Conservation (phyloP, 331 rosid genomes). For the Erythrophleum ivorense region DNA sequence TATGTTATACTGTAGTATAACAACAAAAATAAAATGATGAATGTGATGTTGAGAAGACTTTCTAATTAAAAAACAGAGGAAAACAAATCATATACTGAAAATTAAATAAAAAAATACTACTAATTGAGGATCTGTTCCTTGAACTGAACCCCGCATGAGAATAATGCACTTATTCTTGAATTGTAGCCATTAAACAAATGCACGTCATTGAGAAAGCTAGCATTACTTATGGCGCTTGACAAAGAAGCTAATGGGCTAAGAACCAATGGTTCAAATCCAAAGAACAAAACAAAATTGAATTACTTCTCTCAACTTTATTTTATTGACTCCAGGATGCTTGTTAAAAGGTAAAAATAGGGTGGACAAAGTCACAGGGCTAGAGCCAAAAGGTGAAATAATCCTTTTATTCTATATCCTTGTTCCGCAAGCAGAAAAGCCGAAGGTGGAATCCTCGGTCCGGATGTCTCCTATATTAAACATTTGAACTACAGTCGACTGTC, state of each 20-base stretch:
- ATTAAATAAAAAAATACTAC: too few relatives aligned
- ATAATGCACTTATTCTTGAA: too few relatives aligned
- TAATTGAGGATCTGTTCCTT: too few relatives aligned
- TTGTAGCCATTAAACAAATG: background rate
- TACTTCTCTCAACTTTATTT: background rate
- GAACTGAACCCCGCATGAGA: too few relatives aligned
- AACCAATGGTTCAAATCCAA: constrained; percentile 35
- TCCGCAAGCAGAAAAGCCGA: constrained; percentile 20
- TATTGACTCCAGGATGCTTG: background rate
- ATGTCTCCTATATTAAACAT: too few relatives aligned
- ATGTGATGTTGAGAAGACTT: background rate
- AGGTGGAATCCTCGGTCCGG: background rate
- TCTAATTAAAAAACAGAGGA: too few relatives aligned
- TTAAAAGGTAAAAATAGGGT: background rate
- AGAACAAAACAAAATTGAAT: constrained; percentile 29
- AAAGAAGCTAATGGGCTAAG: constrained; percentile 25
- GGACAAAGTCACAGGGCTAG: constrained; percentile 12
- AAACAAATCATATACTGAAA: too few relatives aligned
- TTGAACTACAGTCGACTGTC: background rate
- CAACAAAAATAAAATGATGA: background rate
- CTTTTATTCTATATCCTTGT: background rate
- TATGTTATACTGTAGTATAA: background rate
- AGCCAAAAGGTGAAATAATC: background rate
- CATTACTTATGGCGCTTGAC: background rate
- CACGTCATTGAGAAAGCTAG: background rate